Evolutionary conservation across 75 land plant genomes (phyloP).

Genomic region (Larix kaempferi): DNA sequence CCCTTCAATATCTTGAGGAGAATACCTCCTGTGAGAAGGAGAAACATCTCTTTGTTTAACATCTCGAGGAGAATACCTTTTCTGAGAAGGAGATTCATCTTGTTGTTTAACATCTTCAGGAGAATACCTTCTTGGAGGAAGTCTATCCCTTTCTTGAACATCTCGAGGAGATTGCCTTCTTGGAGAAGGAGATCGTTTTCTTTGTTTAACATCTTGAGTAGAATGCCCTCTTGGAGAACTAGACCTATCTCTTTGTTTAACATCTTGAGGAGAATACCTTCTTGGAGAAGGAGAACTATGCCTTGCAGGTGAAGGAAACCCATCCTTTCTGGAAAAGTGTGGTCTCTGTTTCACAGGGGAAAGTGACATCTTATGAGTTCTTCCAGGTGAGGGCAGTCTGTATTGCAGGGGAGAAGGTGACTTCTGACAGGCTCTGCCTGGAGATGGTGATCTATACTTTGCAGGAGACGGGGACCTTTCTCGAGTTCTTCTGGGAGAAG

Average conservation of each 20-base stretch:
- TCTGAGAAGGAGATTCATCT: conserved; percentile 9
- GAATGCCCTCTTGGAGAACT: background rate
- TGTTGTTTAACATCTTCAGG: no score
- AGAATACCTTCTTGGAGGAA: background rate
- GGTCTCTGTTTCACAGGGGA: background rate
- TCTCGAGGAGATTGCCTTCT: background rate
- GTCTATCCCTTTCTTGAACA: background rate
- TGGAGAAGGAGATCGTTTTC: conserved; percentile 1
- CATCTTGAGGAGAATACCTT: conserved; percentile 8
- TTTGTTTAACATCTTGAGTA: no score
- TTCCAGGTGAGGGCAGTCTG: background rate
- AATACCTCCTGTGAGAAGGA: no score
- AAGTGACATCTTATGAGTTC: background rate
- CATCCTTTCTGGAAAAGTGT: background rate
- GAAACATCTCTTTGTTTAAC: background rate
- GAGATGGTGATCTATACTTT: no score
- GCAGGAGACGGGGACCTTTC: no score
- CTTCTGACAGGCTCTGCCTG: no score
- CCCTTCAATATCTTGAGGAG: no score
- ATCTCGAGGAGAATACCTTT: background rate
- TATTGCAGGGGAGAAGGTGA: background rate
- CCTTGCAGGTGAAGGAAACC: conserved; percentile 10
- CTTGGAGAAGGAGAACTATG: background rate
- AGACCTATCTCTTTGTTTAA: conserved; percentile 3
- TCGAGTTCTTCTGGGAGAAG: no score